Evolutionary conservation across 1,139 yeast genomes (phyloP).

Genomic region (Kodamaea ohmeri): DNA sequence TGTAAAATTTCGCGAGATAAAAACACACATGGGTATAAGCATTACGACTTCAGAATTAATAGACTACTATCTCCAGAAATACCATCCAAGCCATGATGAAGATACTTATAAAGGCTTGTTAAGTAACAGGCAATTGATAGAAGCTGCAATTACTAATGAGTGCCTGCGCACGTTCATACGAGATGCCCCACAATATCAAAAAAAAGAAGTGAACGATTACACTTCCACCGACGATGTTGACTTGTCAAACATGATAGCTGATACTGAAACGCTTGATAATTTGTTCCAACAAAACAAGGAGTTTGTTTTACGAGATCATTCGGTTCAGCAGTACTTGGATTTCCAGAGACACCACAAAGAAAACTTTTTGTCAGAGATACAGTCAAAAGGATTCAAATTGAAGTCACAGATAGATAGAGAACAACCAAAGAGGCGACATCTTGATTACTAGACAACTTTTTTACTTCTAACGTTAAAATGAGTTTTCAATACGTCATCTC

Average conservation of each 20-base stretch:
- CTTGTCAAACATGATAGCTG: conserved; percentile 18
- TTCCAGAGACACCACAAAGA: conserved; percentile 21
- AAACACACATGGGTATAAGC: conserved; percentile 9
- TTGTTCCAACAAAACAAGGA: conserved; percentile 12
- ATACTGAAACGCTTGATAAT: conserved; percentile 19
- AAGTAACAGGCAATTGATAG: not conserved
- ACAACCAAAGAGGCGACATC: conserved; percentile 4
- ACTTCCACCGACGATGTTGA: not conserved
- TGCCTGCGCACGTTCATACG: not conserved
- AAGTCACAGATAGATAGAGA: conserved; percentile 3
- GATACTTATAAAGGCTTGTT: conserved; percentile 1
- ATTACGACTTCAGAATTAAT: conserved; percentile 16
- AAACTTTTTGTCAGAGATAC: conserved; percentile 26
- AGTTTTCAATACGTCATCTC: not conserved
- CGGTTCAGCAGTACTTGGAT: conserved; percentile 18
- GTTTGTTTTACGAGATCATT: conserved; percentile 14
- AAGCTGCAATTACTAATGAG: not conserved
- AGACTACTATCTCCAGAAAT: conserved; percentile 7
- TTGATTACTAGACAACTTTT: conserved; percentile 7
- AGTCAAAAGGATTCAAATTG: conserved; percentile 19
- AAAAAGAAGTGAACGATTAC: not conserved
- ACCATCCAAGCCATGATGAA: conserved; percentile 3
- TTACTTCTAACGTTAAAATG: not conserved
- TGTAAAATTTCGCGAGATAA: not conserved
- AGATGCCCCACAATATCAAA: not conserved